These are phyloP conservation scores for Mycosphaerella sp. DNA, from an alignment of 2,329 filamentous ascomycete genomes.

Conservation along the genomic window DNA sequence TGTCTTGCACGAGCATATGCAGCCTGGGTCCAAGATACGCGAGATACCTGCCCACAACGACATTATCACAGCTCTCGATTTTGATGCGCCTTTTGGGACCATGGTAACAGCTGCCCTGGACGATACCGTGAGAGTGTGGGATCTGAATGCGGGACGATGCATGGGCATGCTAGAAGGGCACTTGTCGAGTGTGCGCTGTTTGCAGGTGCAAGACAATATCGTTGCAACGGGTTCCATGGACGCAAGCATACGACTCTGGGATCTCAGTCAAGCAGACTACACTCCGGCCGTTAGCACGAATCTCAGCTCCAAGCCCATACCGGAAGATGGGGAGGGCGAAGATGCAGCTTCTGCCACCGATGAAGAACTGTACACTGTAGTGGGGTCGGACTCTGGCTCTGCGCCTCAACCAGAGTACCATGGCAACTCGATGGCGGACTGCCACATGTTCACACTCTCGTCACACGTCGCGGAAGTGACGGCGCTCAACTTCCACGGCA, in stretches of 20 bases:
- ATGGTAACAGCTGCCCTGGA: constrained; percentile 89
- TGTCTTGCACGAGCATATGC: constrained; percentile 89
- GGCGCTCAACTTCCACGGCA: constrained; percentile 80
- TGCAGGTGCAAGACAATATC: constrained; percentile 94
- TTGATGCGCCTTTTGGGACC: constrained; percentile 94
- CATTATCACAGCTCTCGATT: constrained; percentile 82
- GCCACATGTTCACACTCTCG: constrained; percentile 78
- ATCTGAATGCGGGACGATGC: constrained; percentile 86
- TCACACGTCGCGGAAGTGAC: constrained; percentile 93
- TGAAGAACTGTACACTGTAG: constrained; percentile 28
- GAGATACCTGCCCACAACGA: constrained; percentile 87
- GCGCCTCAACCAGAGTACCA: constrained; percentile 51
- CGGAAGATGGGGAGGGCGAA: constrained; percentile 45
- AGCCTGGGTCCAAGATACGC: constrained; percentile 79
- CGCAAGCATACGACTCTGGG: constrained; percentile 90
- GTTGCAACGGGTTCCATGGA: constrained; percentile 92
- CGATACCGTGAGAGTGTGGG: constrained; percentile 93
- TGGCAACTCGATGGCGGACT: constrained; percentile 78
- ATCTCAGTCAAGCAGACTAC: constrained; percentile 82
- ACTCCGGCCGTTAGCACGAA: constrained; percentile 55
- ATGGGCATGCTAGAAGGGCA: constrained; percentile 90
- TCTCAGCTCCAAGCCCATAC: constrained; percentile 37
- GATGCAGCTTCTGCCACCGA: constrained; percentile 19
- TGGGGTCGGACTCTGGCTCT: constrained; percentile 19
- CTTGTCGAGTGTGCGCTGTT: constrained; percentile 81